Base-by-base conservation (phyloP, 345 rosid genomes). In the Eutrema yunnanense region DNA sequence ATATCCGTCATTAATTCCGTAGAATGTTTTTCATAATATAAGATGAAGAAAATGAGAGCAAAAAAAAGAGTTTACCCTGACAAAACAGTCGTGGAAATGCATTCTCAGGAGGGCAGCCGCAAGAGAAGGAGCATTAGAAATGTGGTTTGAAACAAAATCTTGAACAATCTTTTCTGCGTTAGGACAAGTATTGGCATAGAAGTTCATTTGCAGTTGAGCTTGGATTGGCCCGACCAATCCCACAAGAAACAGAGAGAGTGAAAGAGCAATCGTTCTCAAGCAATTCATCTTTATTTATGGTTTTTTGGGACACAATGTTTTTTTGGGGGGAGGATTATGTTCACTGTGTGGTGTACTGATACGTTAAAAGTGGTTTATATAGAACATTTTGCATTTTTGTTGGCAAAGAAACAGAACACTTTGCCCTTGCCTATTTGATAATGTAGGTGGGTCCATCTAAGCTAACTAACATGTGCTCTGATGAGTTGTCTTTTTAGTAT, bases 51-150 rank as follows among this genome's bases (percentile, higher is more conserved):
- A 19, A 9, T 2, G 5, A 6, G 33, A 14, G 49, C 0, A 38
- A 29, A 48, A 36, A 38, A 11, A 33, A 22, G 37, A 19, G 55
- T 67, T 4, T 46, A 89, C 97, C 82, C 91, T 66, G 49, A 90
- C 96, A 42, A 93, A 89, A 73, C 95, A 93, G 71, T 93, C 97
- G 72, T 93, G 98, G 76, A 90, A 93, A 54, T 90, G 86, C 98
- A 87, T 90, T 78, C 98, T 84, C 8, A 90, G 38, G 43, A 90
- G 78, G 22, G 95, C 22, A 6, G 96, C 98, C 8, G 96, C 92
- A 11, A 90, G 44, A 34, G 96, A 89, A 27, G 92, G 95, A 27
- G 87, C 92, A 73, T 78, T 85, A 30, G 78, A 87, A 67, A 93
- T 82, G 71, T 85, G 91, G 36, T 81, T 12, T 54, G 82, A 71